These are phyloP conservation scores for Apiosordaria backusii DNA, from an alignment of 495 filamentous ascomycete genomes.

Conservation along the genomic window DNA sequence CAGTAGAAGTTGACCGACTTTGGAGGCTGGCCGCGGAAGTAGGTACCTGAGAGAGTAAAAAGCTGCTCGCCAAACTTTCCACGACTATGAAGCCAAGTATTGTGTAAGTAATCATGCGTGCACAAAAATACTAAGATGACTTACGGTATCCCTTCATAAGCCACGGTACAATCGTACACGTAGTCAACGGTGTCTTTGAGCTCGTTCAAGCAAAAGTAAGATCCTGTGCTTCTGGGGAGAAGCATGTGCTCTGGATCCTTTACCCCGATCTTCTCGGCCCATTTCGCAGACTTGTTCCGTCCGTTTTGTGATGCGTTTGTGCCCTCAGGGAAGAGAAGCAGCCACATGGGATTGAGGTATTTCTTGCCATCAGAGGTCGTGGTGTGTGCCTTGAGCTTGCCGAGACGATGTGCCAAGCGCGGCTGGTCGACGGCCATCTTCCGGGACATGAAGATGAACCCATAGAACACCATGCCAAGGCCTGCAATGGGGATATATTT, in stretches of 20 bases:
- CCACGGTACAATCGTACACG: slow-evolving; percentile 82
- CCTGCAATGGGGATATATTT: slow-evolving; percentile 74
- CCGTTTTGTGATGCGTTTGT: slow-evolving; percentile 72
- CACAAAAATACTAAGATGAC: slow-evolving; percentile 25
- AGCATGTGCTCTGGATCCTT: slow-evolving; percentile 64
- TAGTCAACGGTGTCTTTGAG: slow-evolving; percentile 68
- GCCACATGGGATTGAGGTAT: slow-evolving; percentile 74
- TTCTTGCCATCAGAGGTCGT: slow-evolving; percentile 50
- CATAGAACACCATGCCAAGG: slow-evolving; percentile 74
- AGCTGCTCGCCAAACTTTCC: slow-evolving; percentile 71
- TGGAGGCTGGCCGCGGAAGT: slow-evolving; percentile 72
- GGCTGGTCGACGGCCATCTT: slow-evolving; percentile 78
- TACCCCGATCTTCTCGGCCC: slow-evolving; percentile 66
- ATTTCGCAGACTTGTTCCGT: slow-evolving; percentile 57
- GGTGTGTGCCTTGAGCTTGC: slow-evolving; percentile 59
- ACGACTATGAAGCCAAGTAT: slow-evolving; percentile 42
- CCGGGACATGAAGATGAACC: slow-evolving; percentile 80
- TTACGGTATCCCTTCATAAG: slow-evolving; percentile 77
- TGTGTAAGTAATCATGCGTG: slow-evolving; percentile 18
- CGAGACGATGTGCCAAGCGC: slow-evolving; percentile 62
- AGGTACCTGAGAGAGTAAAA: slow-evolving; percentile 69
- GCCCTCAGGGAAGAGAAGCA: slow-evolving; percentile 80
- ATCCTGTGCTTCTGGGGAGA: slow-evolving; percentile 71
- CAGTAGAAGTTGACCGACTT: slow-evolving; percentile 86
- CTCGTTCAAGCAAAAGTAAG: slow-evolving; percentile 71